phyloP scores from a whole-genome alignment of 257 asterid genomes.

The Petunia secreta region DNA sequence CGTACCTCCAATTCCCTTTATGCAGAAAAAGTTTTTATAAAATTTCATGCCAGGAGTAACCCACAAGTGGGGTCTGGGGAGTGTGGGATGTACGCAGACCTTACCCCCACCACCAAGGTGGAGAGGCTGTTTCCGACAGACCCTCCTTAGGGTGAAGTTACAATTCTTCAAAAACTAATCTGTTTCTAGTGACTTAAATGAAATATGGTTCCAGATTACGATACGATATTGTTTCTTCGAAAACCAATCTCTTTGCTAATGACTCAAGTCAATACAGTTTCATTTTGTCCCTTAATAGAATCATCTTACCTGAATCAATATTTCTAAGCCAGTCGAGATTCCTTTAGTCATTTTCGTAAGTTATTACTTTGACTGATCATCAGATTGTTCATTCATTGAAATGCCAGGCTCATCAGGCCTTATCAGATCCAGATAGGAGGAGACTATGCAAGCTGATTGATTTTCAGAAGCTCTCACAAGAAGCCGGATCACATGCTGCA shows the following conservation, averaged over 20 bases:
- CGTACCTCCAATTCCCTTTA: conserved; percentile 21
- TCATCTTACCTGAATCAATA: not conserved
- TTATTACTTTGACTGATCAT: conserved; percentile 2
- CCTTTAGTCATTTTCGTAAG: not conserved
- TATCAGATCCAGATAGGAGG: conserved; percentile 77
- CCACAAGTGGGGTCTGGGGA: no score
- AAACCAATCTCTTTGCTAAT: not conserved
- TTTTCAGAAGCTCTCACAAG: conserved; percentile 85
- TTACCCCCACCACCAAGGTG: no score
- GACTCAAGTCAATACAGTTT: not conserved
- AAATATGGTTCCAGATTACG: not conserved
- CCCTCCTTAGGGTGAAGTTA: no score
- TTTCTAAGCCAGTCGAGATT: not conserved
- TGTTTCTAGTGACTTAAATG: no score
- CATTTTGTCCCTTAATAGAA: not conserved
- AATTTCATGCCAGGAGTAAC: not conserved
- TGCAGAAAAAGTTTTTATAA: not conserved
- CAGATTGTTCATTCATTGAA: conserved; percentile 6
- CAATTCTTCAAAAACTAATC: no score
- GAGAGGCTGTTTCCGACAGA: no score
- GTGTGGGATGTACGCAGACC: no score
- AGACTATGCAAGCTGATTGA: conserved; percentile 83
- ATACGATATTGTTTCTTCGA: not conserved
- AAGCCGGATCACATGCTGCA: conserved; percentile 97
- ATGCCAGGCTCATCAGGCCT: conserved; percentile 74